Percentiles rank a stretch among this genome's conserved stretches.
Evolutionary conservation across 257 asterid species (phyloP).

Genomic region (Solanum neorickii): DNA sequence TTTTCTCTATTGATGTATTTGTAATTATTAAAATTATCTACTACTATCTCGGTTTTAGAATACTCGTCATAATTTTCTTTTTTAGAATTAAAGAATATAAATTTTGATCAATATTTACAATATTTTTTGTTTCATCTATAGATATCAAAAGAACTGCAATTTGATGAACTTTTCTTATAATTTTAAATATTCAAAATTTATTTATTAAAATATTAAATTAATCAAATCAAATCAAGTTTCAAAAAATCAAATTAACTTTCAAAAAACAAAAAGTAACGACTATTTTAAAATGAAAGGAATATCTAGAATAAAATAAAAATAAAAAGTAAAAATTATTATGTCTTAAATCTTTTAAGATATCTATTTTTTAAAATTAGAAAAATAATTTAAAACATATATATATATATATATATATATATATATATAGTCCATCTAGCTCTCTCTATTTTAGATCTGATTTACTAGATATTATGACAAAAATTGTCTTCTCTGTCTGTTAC

Average conservation of each 20-base stretch:
- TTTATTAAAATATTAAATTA: not conserved
- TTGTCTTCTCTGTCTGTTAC: not conserved
- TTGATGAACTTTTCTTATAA: not conserved
- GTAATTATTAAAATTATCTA: not conserved
- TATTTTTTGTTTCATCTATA: not conserved
- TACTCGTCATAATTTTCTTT: not conserved
- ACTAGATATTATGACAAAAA: not conserved
- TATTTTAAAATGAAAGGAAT: not conserved
- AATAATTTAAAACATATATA: not conserved
- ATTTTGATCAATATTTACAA: not conserved
- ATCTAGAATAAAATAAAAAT: not conserved
- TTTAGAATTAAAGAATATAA: not conserved
- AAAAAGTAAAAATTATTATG: not conserved
- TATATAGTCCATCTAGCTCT: not conserved
- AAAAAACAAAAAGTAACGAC: accelerated
- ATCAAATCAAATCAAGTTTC: not conserved
- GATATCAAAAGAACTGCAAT: not conserved
- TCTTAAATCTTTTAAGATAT: not conserved
- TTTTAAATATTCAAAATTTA: not conserved
- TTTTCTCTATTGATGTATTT: not conserved
- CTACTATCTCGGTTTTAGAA: not conserved
- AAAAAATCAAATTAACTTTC: not conserved
- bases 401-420: too few species aligned
- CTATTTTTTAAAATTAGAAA: not conserved
- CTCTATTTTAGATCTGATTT: not conserved